Percentiles rank a stretch among this genome's conserved stretches.
These are phyloP conservation scores for Solanum bulbocastanum DNA, from an alignment of 257 asterid genomes.

Conservation along the genomic window DNA sequence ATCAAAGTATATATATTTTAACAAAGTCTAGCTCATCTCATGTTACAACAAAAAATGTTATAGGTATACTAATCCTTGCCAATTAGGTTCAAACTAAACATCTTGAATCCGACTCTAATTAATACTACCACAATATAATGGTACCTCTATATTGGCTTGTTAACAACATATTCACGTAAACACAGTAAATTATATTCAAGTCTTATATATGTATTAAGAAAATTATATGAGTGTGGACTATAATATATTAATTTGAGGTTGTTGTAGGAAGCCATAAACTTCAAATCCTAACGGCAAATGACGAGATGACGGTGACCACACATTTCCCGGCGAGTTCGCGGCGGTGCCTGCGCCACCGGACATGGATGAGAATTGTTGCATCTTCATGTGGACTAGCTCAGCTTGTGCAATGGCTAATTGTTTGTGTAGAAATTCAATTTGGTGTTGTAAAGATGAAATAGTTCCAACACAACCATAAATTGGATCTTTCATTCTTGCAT, in stretches of 20 bases:
- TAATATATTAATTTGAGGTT: not conserved
- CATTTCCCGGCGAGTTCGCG: conserved; percentile 25
- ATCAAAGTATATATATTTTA: not conserved
- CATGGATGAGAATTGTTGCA: conserved; percentile 49
- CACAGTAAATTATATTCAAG: not conserved
- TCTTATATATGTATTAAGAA: not conserved
- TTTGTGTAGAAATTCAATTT: conserved; percentile 32
- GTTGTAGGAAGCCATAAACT: not conserved
- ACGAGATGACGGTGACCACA: conserved; percentile 22
- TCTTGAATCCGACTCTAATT: not conserved
- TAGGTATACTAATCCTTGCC: not conserved
- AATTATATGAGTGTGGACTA: not conserved
- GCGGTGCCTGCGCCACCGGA: not conserved
- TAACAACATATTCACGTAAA: not conserved
- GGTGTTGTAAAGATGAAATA: conserved; percentile 50
- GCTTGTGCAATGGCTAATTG: conserved; percentile 52
- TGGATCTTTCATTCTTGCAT: conserved; percentile 51
- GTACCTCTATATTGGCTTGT: conserved; percentile 32
- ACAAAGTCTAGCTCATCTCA: not conserved
- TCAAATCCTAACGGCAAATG: not conserved
- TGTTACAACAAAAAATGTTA: not conserved
- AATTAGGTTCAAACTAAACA: not conserved
- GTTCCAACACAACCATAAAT: conserved; percentile 60
- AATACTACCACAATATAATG: conserved; percentile 34
- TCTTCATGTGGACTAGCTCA: conserved; percentile 50